Conservation (phyloP, 139 green algal genomes). For the Dunaliella primolecta region DNA sequence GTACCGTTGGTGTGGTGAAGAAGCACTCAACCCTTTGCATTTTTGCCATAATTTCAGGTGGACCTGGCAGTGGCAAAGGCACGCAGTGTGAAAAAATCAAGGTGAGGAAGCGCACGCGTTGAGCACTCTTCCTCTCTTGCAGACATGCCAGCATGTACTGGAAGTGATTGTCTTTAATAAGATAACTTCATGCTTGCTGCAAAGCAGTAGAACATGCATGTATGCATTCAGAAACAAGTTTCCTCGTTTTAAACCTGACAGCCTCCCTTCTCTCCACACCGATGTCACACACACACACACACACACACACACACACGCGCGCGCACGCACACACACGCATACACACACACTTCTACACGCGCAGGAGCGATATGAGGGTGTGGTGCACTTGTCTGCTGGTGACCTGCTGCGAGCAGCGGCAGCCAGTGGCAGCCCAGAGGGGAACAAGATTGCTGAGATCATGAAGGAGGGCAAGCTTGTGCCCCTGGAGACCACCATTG, state of each 20-base stretch:
- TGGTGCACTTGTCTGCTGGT: constrained; percentile 57
- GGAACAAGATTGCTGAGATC: constrained; percentile 64
- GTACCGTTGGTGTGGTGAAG: no score
- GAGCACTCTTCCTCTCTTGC: no score
- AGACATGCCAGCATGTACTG: no score
- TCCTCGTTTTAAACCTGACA: no score
- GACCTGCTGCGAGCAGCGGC: constrained; percentile 80
- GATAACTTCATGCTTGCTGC: no score
- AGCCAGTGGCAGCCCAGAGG: constrained; percentile 50
- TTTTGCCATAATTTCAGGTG: no score
- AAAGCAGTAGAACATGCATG: no score
- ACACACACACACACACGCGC: not conserved
- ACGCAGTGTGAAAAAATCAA: constrained; percentile 52
- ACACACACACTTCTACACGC: not conserved
- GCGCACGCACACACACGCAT: not conserved
- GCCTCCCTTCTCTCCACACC: no score
- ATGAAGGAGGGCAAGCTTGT: constrained; percentile 85
- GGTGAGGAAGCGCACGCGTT: no score
- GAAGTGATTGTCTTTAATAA: no score
- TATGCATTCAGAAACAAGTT: no score
- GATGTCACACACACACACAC: not conserved
- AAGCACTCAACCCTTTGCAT: no score
- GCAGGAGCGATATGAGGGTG: constrained; percentile 14
- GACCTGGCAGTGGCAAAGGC: constrained; percentile 50
- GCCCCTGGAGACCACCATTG: constrained; percentile 67